Percentiles rank a stretch among this genome's conserved stretches.
Evolutionary conservation across 2,329 filamentous ascomycete genomes (phyloP).

Genomic region (Ceratocystis cubensis): DNA sequence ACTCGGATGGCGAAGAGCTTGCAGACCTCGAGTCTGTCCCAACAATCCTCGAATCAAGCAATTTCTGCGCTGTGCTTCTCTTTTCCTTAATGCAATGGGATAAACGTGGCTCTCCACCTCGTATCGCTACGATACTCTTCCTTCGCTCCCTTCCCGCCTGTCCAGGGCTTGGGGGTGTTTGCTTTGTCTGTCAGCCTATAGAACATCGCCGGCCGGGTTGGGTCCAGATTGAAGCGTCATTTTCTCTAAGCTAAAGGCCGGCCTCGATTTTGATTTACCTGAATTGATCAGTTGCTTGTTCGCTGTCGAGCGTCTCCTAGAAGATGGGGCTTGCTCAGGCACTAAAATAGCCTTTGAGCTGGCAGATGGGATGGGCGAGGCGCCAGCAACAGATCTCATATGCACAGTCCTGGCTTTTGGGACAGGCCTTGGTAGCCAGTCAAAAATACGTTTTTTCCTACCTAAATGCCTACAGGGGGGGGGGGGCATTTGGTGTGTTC

Average conservation of each 20-base stretch:
- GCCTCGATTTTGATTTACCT: neutral
- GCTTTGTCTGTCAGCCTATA: neutral
- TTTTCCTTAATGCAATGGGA: too few relatives aligned
- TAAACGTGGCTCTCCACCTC: neutral
- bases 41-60: too few relatives aligned
- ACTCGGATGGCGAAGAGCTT: too few relatives aligned
- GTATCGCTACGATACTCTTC: neutral
- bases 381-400: neutral
- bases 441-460: too few relatives aligned
- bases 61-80: too few relatives aligned
- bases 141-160: neutral
- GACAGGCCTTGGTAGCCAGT: too few relatives aligned
- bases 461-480: too few relatives aligned
- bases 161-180: neutral
- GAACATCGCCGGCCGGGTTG: neutral
- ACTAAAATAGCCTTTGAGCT: neutral
- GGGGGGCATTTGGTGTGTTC: too few relatives aligned
- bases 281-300: neutral
- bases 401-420: neutral
- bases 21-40: too few relatives aligned
- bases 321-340: neutral
- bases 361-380: neutral
- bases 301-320: neutral
- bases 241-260: neutral
- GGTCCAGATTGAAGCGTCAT: neutral